Base-by-base conservation (phyloP, 2,329 filamentous ascomycete species). In the Talaromyces sp. region DNA sequence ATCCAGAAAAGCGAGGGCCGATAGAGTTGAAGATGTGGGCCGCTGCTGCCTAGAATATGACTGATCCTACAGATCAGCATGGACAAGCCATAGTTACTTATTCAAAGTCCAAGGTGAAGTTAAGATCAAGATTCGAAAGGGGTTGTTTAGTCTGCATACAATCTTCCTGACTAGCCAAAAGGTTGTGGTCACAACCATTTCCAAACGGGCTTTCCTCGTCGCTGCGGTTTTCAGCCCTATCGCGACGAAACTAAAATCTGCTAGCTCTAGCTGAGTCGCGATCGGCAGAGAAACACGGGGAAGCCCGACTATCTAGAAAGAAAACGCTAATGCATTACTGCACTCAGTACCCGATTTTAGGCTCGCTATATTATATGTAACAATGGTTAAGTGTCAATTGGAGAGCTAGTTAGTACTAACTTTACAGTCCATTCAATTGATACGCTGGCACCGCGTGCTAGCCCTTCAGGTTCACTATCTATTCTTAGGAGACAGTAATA, bases 401-500 rank as follows among this genome's bases (percentile, higher is more conserved):
- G 10, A 34, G 33, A 12, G 1, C 5, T 14, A 12, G 3, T 3
- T 5, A 36, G 16, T 6, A 5, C 16, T 5, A 40, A 16, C 7
- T 40, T 40, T 16, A 7, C 16, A n/a, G 2, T n/a, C 8, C 2
- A 40, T n/a, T n/a, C 14, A 40, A n/a, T 40, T 14, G 16, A n/a
- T 40, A 40, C 16, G 14, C 8, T 40, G 5, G 36, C 1, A 3
- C 4, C 14, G 16, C 36, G 5, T 14, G 3, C 5, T 5, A 40
- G 5, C 14, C 16, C 36, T n/a, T 40, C 36, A 40, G n/a, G 8
- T 3, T 7, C 4, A n/a, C 16, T 8, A n/a, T n/a, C 14, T 5
- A 7, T 1, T n/a, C 16, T 34, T 57, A 51, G 12, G 40, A 50
- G 16, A 61, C 53, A 14, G 59, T 61, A 40, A 61, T 61, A 9